Conservation (phyloP, 176 grass and related monocot genomes). For the Triticum turgidum region DNA sequence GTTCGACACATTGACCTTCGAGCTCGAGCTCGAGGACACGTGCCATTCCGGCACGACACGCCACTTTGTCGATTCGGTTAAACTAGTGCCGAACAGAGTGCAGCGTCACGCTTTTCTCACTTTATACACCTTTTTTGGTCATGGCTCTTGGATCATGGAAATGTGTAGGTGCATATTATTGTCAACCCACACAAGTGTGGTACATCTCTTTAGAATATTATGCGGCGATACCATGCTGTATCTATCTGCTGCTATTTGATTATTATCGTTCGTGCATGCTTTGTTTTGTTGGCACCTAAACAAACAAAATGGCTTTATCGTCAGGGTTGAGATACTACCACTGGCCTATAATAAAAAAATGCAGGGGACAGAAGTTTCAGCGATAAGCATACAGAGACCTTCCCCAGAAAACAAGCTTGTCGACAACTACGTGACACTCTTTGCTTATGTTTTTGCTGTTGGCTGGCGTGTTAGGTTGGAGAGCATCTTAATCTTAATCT, state of each 20-base stretch:
- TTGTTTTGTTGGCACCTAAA: neutral
- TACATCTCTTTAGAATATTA: neutral
- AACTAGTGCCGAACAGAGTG: neutral
- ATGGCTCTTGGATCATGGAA: slow-evolving; percentile 2
- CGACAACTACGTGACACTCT: neutral
- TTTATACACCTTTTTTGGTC: neutral
- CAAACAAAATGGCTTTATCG: neutral
- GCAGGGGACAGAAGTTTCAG: neutral
- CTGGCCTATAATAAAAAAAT: neutral
- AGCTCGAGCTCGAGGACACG: too few relatives aligned
- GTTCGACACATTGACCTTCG: neutral
- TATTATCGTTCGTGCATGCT: neutral
- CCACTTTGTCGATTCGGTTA: neutral
- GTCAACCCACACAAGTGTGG: neutral
- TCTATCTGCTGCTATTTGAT: neutral
- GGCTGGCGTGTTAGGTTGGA: neutral
- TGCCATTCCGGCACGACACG: neutral
- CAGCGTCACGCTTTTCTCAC: neutral
- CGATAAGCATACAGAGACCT: neutral
- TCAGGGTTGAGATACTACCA: neutral
- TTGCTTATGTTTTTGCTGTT: neutral
- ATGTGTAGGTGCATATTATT: neutral
- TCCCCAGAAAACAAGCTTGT: neutral
- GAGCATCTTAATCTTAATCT: neutral
- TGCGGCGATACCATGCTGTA: neutral